Base-by-base conservation (phyloP, 805 yeast species). In the Henningerozyma blattae region DNA sequence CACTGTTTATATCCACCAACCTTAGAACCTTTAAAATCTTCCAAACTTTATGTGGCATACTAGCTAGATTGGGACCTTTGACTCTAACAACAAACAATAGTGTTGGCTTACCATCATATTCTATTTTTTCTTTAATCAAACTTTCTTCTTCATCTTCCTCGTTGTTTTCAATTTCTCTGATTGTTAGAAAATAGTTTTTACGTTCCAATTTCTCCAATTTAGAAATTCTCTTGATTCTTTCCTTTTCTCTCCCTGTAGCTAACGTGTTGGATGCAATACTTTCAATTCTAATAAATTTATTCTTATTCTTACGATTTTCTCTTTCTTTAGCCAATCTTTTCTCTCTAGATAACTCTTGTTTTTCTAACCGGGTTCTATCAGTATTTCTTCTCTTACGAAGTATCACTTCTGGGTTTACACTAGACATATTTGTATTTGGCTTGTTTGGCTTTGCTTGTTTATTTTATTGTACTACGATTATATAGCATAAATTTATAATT, bases 331-430 rank as follows among this genome's bases (percentile, higher is more conserved):
- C 64, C 35, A 65, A 66, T 28, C 60, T 62, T 54, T 68, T 72
- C 46, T 64, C 59, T 41, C 65, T 65, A 13, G 77, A 76, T 35
- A 67, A 67, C 43, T 77, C 81, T 55, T 79, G 89, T 50, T 77
- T 81, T 54, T 77, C 82, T 34, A 80, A 47, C 54, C 86, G 70
- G 44, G 76, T 64, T 55, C 79, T 65, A 54, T 81, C 89, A 39
- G 78, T 80, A 51, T 78, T 72, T 63, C 80, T 82, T 61, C 93
- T 74, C 64, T 81, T 82, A 51, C 76, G 74, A 41, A 82, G 67
- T 45, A 82, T 71, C 36, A 82, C 67, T 56, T 82, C 91, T 26
- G 91, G 89, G 51, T 77, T 79, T 18, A n/a, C n/a, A n/a, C n/a
- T n/a, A n/a, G n/a, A n/a, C n/a, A n/a, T n/a, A n/a, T n/a, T n/a